phyloP scores from a whole-genome alignment of 164 flowering plant species.

The Sedum album region DNA sequence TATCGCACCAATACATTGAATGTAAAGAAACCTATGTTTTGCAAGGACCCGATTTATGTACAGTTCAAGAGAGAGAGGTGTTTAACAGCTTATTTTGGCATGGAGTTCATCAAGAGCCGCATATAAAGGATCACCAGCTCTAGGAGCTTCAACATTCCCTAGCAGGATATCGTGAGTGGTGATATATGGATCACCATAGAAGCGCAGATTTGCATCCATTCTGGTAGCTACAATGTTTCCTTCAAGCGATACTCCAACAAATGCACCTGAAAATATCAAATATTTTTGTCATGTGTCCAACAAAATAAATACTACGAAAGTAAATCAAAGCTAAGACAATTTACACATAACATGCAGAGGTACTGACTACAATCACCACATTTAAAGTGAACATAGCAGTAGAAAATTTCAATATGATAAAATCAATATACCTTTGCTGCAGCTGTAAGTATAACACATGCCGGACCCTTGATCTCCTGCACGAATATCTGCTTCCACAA shows the following conservation, averaged over 20 bases:
- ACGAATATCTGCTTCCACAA: constrained; percentile 91
- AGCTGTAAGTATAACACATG: constrained; percentile 91
- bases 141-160: constrained; percentile 74
- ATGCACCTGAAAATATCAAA: constrained; percentile 51
- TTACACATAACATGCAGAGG: not conserved
- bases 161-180: constrained; percentile 77
- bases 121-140: constrained; percentile 7
- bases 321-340: not conserved
- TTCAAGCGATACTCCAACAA: constrained; percentile 88
- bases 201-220: constrained; percentile 72
- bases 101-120: constrained; percentile 6
- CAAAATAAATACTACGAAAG: not conserved
- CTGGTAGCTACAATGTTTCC: constrained; percentile 83
- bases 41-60: not conserved
- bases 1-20: not conserved
- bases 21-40: not conserved
- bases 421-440: constrained; percentile 72
- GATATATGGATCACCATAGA: constrained; percentile 93
- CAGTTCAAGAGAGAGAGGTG: not conserved
- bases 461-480: constrained; percentile 95
- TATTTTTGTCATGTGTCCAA: not conserved
- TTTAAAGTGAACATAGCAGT: not conserved
- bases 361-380: not conserved
- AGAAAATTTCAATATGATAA: not conserved
- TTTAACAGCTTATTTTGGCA: not conserved